A percentile compares a stretch with the other conserved stretches of the same genome.
Conservation (phyloP, 176 grass and related monocot species). For the Stipa capillata region DNA sequence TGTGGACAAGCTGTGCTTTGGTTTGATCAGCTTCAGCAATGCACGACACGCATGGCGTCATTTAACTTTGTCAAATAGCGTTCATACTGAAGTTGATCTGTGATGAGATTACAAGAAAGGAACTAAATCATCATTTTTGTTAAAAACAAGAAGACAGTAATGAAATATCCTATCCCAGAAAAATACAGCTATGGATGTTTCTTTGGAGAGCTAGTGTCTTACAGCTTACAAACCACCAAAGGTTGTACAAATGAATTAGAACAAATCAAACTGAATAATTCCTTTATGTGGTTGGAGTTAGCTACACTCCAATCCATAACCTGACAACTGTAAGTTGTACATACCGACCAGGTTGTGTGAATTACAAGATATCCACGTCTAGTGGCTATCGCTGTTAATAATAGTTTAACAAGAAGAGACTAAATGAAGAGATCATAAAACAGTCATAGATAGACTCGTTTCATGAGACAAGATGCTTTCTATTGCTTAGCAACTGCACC, state of each 20-base stretch:
- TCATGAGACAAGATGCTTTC: conserved; percentile 3
- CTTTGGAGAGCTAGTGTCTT: not conserved
- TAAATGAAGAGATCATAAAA: not conserved
- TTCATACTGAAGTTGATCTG: conserved; percentile 9
- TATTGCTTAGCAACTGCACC: not conserved
- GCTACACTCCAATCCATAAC: not conserved
- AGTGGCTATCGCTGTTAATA: not conserved
- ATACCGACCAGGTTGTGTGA: conserved; percentile 8
- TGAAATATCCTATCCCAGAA: conserved; percentile 7
- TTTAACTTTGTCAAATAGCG: not conserved
- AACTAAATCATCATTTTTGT: not conserved
- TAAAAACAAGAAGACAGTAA: not conserved
- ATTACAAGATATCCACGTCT: not conserved
- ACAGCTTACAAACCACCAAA: too few species aligned
- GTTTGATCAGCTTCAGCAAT: conserved; percentile 19
- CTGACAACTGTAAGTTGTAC: not conserved
- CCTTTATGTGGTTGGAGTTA: not conserved
- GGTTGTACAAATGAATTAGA: too few species aligned
- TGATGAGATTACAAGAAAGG: not conserved
- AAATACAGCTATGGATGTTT: not conserved
- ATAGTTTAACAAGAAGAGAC: conserved; percentile 11
- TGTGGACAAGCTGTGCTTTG: conserved; percentile 15
- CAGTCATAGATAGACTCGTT: not conserved
- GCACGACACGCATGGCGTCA: not conserved
- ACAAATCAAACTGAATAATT: not conserved